Evolutionary conservation across 306 rosid species (phyloP).

Genomic region (Begonia loranthoides): DNA sequence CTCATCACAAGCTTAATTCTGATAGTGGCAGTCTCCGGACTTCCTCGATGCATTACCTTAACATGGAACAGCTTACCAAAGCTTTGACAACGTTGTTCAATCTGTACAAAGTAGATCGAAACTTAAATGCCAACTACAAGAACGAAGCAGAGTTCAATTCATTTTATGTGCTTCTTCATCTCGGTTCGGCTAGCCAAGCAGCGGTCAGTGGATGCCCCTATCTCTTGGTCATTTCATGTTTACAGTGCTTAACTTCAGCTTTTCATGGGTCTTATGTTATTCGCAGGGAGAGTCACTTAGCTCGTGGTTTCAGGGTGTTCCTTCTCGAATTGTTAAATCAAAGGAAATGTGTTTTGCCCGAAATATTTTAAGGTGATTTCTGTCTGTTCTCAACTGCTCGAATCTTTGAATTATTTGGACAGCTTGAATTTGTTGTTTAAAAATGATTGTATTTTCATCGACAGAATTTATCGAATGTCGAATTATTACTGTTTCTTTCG

Average conservation of each 20-base stretch:
- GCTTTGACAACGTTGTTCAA: conserved; percentile 50
- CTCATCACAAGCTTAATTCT: conserved; percentile 50
- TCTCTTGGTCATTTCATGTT: conserved; percentile 21
- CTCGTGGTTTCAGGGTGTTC: conserved; percentile 54
- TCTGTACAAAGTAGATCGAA: conserved; percentile 50
- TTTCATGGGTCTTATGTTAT: conserved; percentile 12
- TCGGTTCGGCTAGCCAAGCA: conserved; percentile 50
- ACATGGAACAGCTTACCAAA: conserved; percentile 84
- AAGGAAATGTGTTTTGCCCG: conserved; percentile 78
- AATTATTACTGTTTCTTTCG: conserved; percentile 53
- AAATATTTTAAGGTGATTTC: conserved; percentile 44
- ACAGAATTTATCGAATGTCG: conserved; percentile 55
- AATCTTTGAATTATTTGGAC: background rate
- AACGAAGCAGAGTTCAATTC: conserved; percentile 85
- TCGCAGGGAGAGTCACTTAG: conserved; percentile 76
- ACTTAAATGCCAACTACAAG: conserved; percentile 26
- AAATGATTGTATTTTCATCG: conserved; percentile 12
- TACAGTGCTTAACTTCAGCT: conserved; percentile 9
- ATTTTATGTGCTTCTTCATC: conserved; percentile 77
- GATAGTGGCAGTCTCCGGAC: conserved; percentile 34
- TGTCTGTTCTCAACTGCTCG: conserved; percentile 7
- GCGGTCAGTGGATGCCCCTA: conserved; percentile 19
- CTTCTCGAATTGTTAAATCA: conserved; percentile 43
- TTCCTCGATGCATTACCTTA: conserved; percentile 67
- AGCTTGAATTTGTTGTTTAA: no score